Percentiles rank a stretch among this genome's conserved stretches.
These are phyloP conservation scores for Macrolepiota albuminosa DNA, from an alignment of 768 basidiomycete species.

Conservation along the genomic window DNA sequence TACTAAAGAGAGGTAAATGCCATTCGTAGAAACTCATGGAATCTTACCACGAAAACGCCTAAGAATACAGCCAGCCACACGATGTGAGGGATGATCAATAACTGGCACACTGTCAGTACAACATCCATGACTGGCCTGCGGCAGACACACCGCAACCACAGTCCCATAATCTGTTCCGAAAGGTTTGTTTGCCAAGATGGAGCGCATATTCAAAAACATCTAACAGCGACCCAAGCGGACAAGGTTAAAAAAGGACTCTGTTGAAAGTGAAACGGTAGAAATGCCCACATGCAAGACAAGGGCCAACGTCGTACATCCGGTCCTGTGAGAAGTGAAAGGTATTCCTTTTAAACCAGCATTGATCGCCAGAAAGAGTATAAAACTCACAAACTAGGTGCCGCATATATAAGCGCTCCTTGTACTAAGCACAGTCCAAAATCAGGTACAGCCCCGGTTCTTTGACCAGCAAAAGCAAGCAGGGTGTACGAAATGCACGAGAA, in stretches of 20 bases:
- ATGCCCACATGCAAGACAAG: constrained; percentile 23
- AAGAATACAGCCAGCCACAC: constrained; percentile 22
- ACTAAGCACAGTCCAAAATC: constrained; percentile 20
- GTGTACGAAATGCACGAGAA: constrained; percentile 25
- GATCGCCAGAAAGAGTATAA: neutral
- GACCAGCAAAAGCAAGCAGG: constrained; percentile 26
- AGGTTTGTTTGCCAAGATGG: constrained; percentile 14
- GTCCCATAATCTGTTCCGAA: constrained; percentile 14
- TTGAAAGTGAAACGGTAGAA: neutral
- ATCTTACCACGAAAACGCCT: constrained; percentile 19
- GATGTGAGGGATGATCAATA: constrained; percentile 22
- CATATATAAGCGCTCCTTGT: constrained; percentile 27
- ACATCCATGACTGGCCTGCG: neutral
- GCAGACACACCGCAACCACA: constrained; percentile 17
- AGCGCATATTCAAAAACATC: constrained; percentile 25
- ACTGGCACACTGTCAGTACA: constrained; percentile 10
- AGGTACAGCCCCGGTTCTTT: constrained; percentile 22
- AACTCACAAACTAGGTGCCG: constrained; percentile 27
- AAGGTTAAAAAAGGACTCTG: neutral
- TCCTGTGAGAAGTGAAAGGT: constrained; percentile 14
- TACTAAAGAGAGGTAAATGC: constrained; percentile 15
- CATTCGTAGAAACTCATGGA: neutral
- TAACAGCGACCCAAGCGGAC: neutral
- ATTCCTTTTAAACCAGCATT: neutral
- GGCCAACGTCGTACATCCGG: constrained; percentile 23